A percentile compares a stretch with the other conserved stretches of the same genome.
These are phyloP conservation scores for Albifimbria verrucaria DNA, from an alignment of 2,329 filamentous ascomycete species.

Conservation along the genomic window DNA sequence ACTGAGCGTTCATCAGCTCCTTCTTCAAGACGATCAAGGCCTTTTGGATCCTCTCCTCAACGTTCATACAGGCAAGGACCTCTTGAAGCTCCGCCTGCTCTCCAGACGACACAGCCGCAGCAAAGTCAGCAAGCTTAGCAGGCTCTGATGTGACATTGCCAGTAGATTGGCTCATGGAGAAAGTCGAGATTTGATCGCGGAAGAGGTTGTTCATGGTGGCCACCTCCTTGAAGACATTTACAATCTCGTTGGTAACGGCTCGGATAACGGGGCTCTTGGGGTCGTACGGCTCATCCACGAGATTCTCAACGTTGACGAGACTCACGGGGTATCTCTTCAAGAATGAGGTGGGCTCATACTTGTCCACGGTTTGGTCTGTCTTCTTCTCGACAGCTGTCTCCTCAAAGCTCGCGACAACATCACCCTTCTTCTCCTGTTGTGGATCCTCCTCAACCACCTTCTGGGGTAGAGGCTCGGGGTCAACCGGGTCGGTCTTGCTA, in stretches of 20 bases:
- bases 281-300: slow-evolving; percentile 84
- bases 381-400: slow-evolving; percentile 67
- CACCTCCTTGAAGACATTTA: slow-evolving; percentile 98
- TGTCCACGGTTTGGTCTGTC: slow-evolving; percentile 44
- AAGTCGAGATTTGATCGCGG: slow-evolving; percentile 94
- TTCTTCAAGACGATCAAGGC: slow-evolving; percentile 92
- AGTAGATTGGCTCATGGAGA: slow-evolving; percentile 90
- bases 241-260: slow-evolving; percentile 93
- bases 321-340: slow-evolving; percentile 88
- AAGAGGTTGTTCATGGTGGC: slow-evolving; percentile 92
- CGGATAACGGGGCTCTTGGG: slow-evolving; percentile 85
- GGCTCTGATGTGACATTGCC: slow-evolving; percentile 95
- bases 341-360: slow-evolving; percentile 88
- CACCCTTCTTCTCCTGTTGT: slow-evolving; percentile 71
- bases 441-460: slow-evolving; percentile 52
- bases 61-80: slow-evolving; percentile 81
- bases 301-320: slow-evolving; percentile 91
- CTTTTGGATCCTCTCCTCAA: slow-evolving; percentile 90
- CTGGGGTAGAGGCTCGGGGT: slow-evolving; percentile 57
- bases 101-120: slow-evolving; percentile 91
- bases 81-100: slow-evolving; percentile 91
- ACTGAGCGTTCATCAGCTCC: slow-evolving; percentile 95
- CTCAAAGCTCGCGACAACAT: slow-evolving; percentile 96
- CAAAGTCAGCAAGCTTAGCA: slow-evolving; percentile 93
- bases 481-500: slow-evolving; percentile 42